A percentile compares a stretch with the other conserved stretches of the same genome.
Evolutionary conservation across 805 yeast genomes (phyloP).

Genomic region (Barnettozyma californica): DNA sequence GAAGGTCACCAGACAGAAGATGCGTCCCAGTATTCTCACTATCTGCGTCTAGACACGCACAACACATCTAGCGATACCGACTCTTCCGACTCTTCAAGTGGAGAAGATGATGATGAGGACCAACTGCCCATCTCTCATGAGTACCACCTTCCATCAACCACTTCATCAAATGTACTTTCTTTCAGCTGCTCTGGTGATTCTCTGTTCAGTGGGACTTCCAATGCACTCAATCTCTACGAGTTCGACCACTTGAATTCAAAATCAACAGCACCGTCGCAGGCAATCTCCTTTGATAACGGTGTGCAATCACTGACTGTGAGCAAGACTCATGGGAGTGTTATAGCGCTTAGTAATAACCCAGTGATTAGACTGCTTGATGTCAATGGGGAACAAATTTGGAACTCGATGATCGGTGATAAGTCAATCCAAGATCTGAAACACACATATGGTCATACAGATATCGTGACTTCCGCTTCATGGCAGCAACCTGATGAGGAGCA

Average conservation of each 20-base stretch:
- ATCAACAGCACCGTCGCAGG: constrained; percentile 9
- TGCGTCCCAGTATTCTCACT: background rate
- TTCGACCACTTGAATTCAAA: constrained; percentile 29
- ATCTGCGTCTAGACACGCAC: background rate
- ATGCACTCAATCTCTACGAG: constrained; percentile 26
- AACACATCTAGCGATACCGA: background rate
- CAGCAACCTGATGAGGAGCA: background rate
- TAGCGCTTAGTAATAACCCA: constrained; percentile 12
- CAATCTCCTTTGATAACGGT: constrained; percentile 11
- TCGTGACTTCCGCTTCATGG: constrained; percentile 23
- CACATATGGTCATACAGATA: constrained; percentile 25
- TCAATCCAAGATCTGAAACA: constrained; percentile 23
- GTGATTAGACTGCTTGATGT: constrained; percentile 15
- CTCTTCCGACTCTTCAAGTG: constrained; percentile 11
- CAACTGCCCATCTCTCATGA: constrained; percentile 34
- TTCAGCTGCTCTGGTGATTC: constrained; percentile 25
- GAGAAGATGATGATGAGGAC: constrained; percentile 27
- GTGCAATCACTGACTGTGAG: constrained; percentile 8
- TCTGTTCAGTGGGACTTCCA: constrained; percentile 23
- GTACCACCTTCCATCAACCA: constrained; percentile 3
- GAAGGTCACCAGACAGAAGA: background rate
- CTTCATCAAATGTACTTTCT: constrained; percentile 18
- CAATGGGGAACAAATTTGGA: constrained; percentile 12
- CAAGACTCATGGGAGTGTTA: background rate
- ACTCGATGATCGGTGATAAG: constrained; percentile 22